A percentile compares a stretch with the other conserved stretches of the same genome.
These are phyloP conservation scores for Candida suzukii DNA, from an alignment of 805 yeast genomes.

Conservation along the genomic window DNA sequence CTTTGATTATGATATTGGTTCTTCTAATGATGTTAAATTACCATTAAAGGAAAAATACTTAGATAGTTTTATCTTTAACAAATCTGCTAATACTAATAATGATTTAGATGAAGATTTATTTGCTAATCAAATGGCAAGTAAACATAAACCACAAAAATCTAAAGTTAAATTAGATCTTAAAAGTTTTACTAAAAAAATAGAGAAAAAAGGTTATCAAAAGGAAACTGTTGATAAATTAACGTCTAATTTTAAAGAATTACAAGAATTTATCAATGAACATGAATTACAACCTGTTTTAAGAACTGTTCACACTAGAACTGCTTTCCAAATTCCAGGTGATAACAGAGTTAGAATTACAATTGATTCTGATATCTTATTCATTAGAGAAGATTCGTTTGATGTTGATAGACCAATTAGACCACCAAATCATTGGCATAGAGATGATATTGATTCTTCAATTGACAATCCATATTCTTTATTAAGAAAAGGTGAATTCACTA, in stretches of 20 bases:
- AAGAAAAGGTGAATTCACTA: constrained; percentile 77
- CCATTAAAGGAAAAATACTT: constrained; percentile 76
- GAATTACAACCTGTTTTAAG: constrained; percentile 81
- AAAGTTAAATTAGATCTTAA: constrained; percentile 24
- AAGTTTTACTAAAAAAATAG: constrained; percentile 53
- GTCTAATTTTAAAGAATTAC: constrained; percentile 51
- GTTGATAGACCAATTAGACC: constrained; percentile 81
- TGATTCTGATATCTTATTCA: constrained; percentile 80
- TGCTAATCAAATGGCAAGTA: constrained; percentile 3
- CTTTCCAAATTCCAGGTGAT: constrained; percentile 97
- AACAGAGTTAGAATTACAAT: constrained; percentile 85
- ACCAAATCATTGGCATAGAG: constrained; percentile 85
- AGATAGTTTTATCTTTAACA: constrained; percentile 50
- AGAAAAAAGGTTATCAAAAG: constrained; percentile 50
- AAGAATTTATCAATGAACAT: constrained; percentile 54
- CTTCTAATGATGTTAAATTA: constrained; percentile 51
- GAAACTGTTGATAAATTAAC: constrained; percentile 45
- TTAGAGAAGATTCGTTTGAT: constrained; percentile 89
- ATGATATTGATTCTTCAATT: constrained; percentile 76
- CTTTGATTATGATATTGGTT: constrained; percentile 46
- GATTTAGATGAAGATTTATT: constrained; percentile 29
- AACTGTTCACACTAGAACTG: constrained; percentile 83
- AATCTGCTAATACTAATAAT: constrained; percentile 1
- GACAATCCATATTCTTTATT: constrained; percentile 63
- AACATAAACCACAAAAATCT: neutral